Evolutionary conservation across 805 yeast species (phyloP).

Genomic region (Candida corydali): DNA sequence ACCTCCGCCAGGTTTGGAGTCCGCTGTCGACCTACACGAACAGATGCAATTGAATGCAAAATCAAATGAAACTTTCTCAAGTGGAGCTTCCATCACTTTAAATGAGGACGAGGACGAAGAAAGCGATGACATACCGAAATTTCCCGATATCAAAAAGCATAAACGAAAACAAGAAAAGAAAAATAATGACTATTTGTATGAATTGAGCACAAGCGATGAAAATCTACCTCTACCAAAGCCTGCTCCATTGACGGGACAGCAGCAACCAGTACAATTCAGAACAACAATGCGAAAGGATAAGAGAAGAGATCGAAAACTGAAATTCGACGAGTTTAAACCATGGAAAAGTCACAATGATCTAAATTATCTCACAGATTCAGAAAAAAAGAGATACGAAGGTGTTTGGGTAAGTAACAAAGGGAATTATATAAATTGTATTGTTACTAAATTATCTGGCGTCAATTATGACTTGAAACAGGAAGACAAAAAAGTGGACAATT

Average conservation of each 20-base stretch:
- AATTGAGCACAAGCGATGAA: conserved; percentile 10
- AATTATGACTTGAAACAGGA: conserved; percentile 11
- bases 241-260: conserved; percentile 9
- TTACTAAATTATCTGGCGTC: conserved; percentile 26
- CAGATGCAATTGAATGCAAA: conserved; percentile 1
- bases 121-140: conserved; percentile 23
- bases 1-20: conserved; percentile 5
- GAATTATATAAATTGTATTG: conserved; percentile 42
- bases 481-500: conserved; percentile 15
- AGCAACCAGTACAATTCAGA: conserved; percentile 37
- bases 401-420: conserved; percentile 91
- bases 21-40: neutral
- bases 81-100: neutral
- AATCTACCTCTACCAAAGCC: neutral
- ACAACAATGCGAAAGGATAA: conserved; percentile 49
- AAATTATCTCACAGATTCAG: conserved; percentile 49
- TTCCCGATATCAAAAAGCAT: conserved; percentile 21
- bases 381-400: conserved; percentile 87
- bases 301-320: conserved; percentile 33
- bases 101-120: neutral
- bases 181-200: conserved; percentile 12
- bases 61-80: conserved; percentile 8
- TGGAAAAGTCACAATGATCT: conserved; percentile 83
- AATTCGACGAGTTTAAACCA: conserved; percentile 84
- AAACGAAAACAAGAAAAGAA: conserved; percentile 13